phyloP scores from a whole-genome alignment of 116 monocot genomes.

The Trichopus zeylanicus region DNA sequence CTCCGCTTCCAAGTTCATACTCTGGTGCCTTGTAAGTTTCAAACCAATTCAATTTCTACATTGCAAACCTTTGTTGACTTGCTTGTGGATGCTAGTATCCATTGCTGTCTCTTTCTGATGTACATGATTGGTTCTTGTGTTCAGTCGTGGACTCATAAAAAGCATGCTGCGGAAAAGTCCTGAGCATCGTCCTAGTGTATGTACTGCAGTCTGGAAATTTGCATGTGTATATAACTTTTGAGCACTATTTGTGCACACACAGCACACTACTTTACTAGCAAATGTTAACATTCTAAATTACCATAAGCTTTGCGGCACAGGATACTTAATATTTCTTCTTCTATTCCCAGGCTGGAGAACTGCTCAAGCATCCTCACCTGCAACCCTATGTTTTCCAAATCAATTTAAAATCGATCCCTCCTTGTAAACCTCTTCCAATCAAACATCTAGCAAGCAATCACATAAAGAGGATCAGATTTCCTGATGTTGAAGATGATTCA shows the following conservation, averaged over 20 bases:
- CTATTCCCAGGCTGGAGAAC: conserved; percentile 63
- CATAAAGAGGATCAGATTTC: conserved; percentile 50
- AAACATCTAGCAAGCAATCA: conserved; percentile 16
- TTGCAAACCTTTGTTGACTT: not conserved
- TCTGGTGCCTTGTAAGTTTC: conserved; percentile 79
- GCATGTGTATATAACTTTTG: not conserved
- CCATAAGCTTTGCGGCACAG: not conserved
- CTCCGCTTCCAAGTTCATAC: conserved; percentile 79
- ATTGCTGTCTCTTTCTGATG: not conserved
- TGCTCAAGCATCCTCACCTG: conserved; percentile 80
- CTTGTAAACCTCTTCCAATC: conserved; percentile 39
- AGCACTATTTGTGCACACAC: not conserved
- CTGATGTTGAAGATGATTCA: conserved; percentile 29
- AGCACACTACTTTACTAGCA: not conserved
- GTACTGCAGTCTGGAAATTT: conserved; percentile 5
- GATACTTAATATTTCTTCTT: conserved; percentile 4
- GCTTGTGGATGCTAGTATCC: no score
- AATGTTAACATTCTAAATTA: not conserved
- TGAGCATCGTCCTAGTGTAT: conserved; percentile 89
- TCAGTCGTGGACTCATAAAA: conserved; percentile 82
- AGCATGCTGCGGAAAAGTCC: conserved; percentile 97
- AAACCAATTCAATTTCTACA: not conserved
- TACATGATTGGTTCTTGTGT: conserved; percentile 4
- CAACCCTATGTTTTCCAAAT: conserved; percentile 84
- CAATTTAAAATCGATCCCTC: conserved; percentile 49